Evolutionary conservation across 1,284 basidiomycete genomes (phyloP), one percentile per base, ranked within the genome.

Genomic region (Boletus mariae): DNA sequence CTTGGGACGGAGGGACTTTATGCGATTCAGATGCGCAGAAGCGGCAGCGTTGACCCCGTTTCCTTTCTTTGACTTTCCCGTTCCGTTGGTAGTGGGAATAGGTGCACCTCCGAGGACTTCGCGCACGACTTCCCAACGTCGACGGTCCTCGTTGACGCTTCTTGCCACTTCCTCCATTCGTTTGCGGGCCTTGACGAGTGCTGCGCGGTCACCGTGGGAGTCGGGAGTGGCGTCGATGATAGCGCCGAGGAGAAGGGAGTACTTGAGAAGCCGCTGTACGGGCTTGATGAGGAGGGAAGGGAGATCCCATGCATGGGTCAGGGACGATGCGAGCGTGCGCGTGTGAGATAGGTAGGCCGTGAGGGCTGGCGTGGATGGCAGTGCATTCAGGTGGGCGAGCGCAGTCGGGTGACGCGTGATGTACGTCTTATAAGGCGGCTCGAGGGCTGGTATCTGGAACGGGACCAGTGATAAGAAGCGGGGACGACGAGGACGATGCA

Each of bases 271-370:
- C n/a, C 92, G 83, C 64, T 95, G 93, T 7, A 96, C 89, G 31
- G 93, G 93, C 70, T 94, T 91, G 70, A 94, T 97, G 55, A 97
- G 84, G 56, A 97, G 80, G 1, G 93, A 96, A 7, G 90, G 80
- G 43, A 98, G 82, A 69, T 98, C 94, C 95, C 94, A 98, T 1
- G 94, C 92, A 63, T 94, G 90, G 0, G 93, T 90, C 44, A 87
- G 79, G 5, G 81, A 78, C 20, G 87, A 82, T 13, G 91, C 85
- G 38, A 85, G 75, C 4, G 74, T 73, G 66, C 85, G 84, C 26
- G 87, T 89, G 25, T 85, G 83, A 13, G 80, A 69, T 32, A 94
- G 77, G 69, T 92, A 90, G 1, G 78, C 72, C 4, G 75, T 72
- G 32, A 67, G 61, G 10, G 65, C 52, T 44, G 81, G 79, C 1